phyloP scores from a whole-genome alignment of 495 filamentous ascomycete species.

The Neurospora hispaniola region DNA sequence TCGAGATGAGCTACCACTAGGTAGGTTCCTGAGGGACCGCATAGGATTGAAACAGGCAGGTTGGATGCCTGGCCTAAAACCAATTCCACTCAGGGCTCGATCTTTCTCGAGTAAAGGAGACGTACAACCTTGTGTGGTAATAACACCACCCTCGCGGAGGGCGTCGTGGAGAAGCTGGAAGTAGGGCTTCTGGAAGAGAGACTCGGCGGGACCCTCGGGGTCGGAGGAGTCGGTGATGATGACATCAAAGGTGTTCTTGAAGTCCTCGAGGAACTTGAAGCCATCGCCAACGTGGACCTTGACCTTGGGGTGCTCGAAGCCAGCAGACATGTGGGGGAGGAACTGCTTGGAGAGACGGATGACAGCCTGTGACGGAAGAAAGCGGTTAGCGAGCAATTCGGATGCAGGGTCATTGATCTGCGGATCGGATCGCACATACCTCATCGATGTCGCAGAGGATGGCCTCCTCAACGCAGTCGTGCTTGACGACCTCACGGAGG shows the following conservation, averaged over 20 bases:
- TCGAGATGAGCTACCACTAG: conserved; percentile 23
- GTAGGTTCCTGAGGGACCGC: conserved; percentile 20
- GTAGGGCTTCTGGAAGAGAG: conserved; percentile 96
- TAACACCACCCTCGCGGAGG: conserved; percentile 89
- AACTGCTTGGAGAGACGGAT: conserved; percentile 98
- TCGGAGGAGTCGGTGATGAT: conserved; percentile 99
- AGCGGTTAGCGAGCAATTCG: conserved; percentile 3
- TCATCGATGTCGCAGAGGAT: conserved; percentile 98
- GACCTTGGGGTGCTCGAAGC: conserved; percentile 87
- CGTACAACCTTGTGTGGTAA: conserved; percentile 99
- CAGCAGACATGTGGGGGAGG: conserved; percentile 87
- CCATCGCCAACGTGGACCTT: conserved; percentile 89
- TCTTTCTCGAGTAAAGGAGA: conserved; percentile 49
- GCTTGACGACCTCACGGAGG: conserved; percentile 95
- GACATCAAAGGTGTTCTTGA: conserved; percentile 93
- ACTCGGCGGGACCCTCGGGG: conserved; percentile 92
- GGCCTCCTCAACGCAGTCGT: conserved; percentile 85
- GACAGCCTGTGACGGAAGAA: conserved; percentile 53
- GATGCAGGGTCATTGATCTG: neutral
- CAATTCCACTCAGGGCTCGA: conserved; percentile 20
- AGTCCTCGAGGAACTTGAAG: conserved; percentile 90
- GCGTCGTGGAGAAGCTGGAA: conserved; percentile 85
- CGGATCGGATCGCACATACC: conserved; percentile 33
- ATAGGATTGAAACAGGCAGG: conserved; percentile 12
- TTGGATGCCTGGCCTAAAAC: conserved; percentile 17